Conservation (phyloP, 805 yeast species). For the Suhomyces pyralidae region DNA sequence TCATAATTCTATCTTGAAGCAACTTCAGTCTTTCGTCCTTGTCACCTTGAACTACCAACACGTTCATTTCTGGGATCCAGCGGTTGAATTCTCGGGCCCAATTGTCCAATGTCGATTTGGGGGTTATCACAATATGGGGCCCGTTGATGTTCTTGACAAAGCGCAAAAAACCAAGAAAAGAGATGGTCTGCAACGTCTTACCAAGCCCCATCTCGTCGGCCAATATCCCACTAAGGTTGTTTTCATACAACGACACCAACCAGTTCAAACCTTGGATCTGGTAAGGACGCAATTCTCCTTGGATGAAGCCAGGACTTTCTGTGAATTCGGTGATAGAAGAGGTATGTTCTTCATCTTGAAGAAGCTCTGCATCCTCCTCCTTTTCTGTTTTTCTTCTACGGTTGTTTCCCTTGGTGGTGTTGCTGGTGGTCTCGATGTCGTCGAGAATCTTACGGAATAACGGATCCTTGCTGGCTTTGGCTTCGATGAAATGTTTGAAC, state of each 20-base stretch:
- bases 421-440: slow-evolving; percentile 21
- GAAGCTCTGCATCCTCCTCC: slow-evolving; percentile 74
- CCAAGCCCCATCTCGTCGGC: slow-evolving; percentile 90
- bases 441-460: slow-evolving; percentile 52
- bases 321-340: slow-evolving; percentile 45
- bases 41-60: slow-evolving; percentile 70
- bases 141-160: slow-evolving; percentile 59
- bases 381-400: slow-evolving; percentile 70
- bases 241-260: slow-evolving; percentile 66
- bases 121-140: slow-evolving; percentile 74
- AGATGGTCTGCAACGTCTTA: slow-evolving; percentile 75
- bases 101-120: slow-evolving; percentile 76
- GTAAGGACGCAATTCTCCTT: slow-evolving; percentile 65
- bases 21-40: slow-evolving; percentile 61
- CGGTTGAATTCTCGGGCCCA: slow-evolving; percentile 74
- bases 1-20: slow-evolving; percentile 47
- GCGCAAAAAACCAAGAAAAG: slow-evolving; percentile 70
- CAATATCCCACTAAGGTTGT: slow-evolving; percentile 68
- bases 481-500: slow-evolving; percentile 65
- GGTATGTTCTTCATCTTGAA: slow-evolving; percentile 49
- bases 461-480: slow-evolving; percentile 61
- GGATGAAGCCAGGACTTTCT: slow-evolving; percentile 49
- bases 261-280: slow-evolving; percentile 82
- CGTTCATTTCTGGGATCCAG: slow-evolving; percentile 79
- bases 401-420: slow-evolving; percentile 9